Percentiles rank a stretch among this genome's conserved stretches.
Evolutionary conservation across 768 basidiomycete genomes (phyloP).

Genomic region (Psilocybe subaeruginosa): DNA sequence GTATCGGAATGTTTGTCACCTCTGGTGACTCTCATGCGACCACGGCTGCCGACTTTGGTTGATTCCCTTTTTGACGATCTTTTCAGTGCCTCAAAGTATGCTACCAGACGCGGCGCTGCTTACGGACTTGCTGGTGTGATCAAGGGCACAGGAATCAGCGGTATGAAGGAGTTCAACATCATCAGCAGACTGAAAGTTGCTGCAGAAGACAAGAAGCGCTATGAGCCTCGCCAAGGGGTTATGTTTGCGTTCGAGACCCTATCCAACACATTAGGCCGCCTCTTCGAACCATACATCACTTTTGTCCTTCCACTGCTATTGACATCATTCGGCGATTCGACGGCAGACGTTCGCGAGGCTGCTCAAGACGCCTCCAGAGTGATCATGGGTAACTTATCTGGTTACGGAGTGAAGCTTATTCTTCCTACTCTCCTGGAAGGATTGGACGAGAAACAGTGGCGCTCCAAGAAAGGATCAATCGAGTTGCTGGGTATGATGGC

Average conservation of each 20-base stretch:
- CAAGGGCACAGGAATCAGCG: constrained; percentile 86
- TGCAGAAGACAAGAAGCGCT: constrained; percentile 87
- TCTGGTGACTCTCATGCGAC: constrained; percentile 71
- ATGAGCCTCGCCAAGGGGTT: constrained; percentile 88
- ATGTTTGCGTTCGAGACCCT: constrained; percentile 96
- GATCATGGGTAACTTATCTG: constrained; percentile 95
- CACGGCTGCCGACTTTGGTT: constrained; percentile 64
- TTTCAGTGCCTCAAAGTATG: constrained; percentile 83
- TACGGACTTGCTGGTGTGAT: constrained; percentile 94
- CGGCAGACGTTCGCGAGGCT: constrained; percentile 89
- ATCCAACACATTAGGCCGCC: constrained; percentile 80
- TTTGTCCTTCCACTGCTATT: constrained; percentile 85
- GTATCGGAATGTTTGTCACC: constrained; percentile 95
- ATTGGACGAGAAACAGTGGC: constrained; percentile 97
- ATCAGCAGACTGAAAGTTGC: constrained; percentile 74
- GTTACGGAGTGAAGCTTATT: constrained; percentile 94
- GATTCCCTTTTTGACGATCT: constrained; percentile 79
- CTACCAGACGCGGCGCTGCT: constrained; percentile 92
- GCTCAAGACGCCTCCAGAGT: constrained; percentile 89
- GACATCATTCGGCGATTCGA: constrained; percentile 83
- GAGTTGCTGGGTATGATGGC: constrained; percentile 98
- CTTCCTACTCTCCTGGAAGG: constrained; percentile 88
- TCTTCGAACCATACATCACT: constrained; percentile 92
- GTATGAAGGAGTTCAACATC: constrained; percentile 84
- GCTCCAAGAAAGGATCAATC: constrained; percentile 96